These are phyloP conservation scores for Litsea cubeba DNA, from an alignment of 164 flowering plant species.

Conservation along the genomic window DNA sequence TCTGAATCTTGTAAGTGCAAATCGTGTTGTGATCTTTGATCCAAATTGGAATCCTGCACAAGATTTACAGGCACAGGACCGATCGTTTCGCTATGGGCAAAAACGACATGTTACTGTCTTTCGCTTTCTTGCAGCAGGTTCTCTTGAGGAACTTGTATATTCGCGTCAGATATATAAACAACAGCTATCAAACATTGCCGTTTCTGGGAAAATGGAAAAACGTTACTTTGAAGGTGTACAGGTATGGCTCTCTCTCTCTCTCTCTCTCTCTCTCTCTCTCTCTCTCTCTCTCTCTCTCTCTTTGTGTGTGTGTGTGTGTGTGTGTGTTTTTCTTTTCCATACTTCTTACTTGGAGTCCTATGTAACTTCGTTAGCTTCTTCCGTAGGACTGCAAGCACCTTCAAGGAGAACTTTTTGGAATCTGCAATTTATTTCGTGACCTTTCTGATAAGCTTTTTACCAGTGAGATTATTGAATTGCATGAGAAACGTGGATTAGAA, in stretches of 20 bases:
- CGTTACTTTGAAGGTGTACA: slow-evolving; percentile 98
- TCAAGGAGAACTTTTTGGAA: slow-evolving; percentile 93
- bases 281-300: too few relatives aligned
- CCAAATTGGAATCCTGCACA: slow-evolving; percentile 99
- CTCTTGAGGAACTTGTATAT: slow-evolving; percentile 92
- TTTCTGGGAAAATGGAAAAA: slow-evolving; percentile 92
- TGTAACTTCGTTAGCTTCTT: neutral
- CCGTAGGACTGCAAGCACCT: slow-evolving; percentile 82
- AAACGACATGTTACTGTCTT: slow-evolving; percentile 88
- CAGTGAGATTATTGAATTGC: slow-evolving; percentile 72
- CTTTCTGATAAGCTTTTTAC: slow-evolving; percentile 87
- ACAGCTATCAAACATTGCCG: slow-evolving; percentile 90
- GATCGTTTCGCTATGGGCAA: slow-evolving; percentile 95
- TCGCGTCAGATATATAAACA: slow-evolving; percentile 88
- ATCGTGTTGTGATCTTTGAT: slow-evolving; percentile 90
- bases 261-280: too few relatives aligned
- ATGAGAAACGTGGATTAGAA: slow-evolving; percentile 40
- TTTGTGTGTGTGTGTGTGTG: too few relatives aligned
- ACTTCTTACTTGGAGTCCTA: neutral
- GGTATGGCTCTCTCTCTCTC: slow-evolving; percentile 28
- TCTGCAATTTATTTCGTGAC: slow-evolving; percentile 83
- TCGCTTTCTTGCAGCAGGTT: slow-evolving; percentile 94
- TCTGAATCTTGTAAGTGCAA: slow-evolving; percentile 91
- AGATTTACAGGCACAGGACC: slow-evolving; percentile 94
- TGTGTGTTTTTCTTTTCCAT: neutral